These are phyloP conservation scores for Ogataea parapolymorpha DNA, from an alignment of 805 yeast species.

Conservation along the genomic window DNA sequence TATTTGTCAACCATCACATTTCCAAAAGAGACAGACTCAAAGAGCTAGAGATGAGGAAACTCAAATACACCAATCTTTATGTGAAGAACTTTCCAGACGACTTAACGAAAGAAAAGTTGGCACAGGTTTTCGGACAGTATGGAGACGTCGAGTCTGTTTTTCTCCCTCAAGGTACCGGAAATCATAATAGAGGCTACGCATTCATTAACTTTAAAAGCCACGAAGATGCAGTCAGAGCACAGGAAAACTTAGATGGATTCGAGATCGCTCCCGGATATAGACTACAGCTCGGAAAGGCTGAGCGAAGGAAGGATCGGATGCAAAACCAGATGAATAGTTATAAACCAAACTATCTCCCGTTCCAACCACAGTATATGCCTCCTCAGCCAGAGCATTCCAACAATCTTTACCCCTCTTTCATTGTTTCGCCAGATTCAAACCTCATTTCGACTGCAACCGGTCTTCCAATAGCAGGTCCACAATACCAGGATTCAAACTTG, in stretches of 20 bases:
- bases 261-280: constrained; percentile 32
- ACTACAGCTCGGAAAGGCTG: constrained; percentile 43
- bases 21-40: constrained; percentile 59
- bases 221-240: constrained; percentile 46
- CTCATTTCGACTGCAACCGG: constrained; percentile 31
- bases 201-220: constrained; percentile 50
- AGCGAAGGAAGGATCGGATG: constrained; percentile 34
- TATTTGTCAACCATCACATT: constrained; percentile 61
- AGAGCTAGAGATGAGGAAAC: constrained; percentile 42
- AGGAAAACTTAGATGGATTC: constrained; percentile 45
- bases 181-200: constrained; percentile 44
- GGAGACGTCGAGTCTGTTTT: constrained; percentile 50
- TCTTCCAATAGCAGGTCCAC: constrained; percentile 43
- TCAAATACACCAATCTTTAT: constrained; percentile 52
- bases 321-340: constrained; percentile 25
- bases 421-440: constrained; percentile 29
- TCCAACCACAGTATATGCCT: constrained; percentile 3
- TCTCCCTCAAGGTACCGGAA: constrained; percentile 42
- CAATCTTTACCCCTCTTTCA: constrained; percentile 21
- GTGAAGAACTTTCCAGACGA: constrained; percentile 47
- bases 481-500: constrained; percentile 66
- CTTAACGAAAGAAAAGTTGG: constrained; percentile 37
- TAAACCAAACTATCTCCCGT: constrained; percentile 14
- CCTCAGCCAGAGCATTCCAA: constrained; percentile 5
- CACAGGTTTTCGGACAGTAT: constrained; percentile 41